A percentile compares a stretch with the other conserved stretches of the same genome.
phyloP scores from a whole-genome alignment of 768 basidiomycete genomes.

The Boletus huronensis region DNA sequence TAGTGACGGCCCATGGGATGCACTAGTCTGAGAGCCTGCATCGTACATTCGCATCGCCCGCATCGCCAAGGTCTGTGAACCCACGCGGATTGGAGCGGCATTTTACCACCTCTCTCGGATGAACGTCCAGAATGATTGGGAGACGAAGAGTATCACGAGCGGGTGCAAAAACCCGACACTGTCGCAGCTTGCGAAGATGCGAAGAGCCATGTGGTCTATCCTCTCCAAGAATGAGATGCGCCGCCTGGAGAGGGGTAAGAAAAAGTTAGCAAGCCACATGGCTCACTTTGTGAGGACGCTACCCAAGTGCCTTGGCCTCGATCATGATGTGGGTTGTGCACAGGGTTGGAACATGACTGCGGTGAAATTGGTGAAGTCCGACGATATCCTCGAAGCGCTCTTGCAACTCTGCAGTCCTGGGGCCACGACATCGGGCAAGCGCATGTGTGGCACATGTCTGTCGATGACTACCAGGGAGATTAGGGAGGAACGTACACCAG shows the following conservation, averaged over 20 bases:
- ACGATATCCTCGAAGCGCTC: neutral
- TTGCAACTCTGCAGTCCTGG: neutral
- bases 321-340: neutral
- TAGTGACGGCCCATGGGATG: neutral
- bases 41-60: neutral
- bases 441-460: neutral
- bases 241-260: neutral
- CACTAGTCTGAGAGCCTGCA: neutral
- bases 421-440: neutral
- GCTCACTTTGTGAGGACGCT: neutral
- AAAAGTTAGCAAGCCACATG: neutral
- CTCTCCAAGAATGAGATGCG: neutral
- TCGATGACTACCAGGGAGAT: neutral
- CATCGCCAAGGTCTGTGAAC: neutral
- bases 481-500: neutral
- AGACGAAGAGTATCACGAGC: neutral
- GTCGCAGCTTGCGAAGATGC: neutral
- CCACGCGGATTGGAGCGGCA: neutral
- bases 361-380: neutral
- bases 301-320: neutral
- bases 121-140: neutral
- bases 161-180: neutral
- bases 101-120: constrained; percentile 1
- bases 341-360: neutral
- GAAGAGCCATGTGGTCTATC: constrained; percentile 2